Evolutionary conservation across 768 basidiomycete species (phyloP).

Genomic region (Cystoderma amianthinum): DNA sequence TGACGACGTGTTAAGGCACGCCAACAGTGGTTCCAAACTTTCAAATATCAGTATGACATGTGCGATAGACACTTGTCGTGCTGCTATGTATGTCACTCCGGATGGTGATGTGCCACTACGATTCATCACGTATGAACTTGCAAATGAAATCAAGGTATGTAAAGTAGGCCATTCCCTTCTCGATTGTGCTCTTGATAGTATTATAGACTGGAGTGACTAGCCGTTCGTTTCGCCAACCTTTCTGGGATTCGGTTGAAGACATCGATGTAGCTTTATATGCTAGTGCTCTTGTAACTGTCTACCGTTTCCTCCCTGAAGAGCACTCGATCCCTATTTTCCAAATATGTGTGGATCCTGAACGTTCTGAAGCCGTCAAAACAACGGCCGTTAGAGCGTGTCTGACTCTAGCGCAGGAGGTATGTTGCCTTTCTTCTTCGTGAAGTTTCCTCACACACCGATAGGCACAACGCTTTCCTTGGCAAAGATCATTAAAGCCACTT

Average conservation of each 20-base stretch:
- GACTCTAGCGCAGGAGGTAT: conserved; percentile 61
- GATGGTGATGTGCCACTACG: conserved; percentile 58
- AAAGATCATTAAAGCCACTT: conserved; percentile 44
- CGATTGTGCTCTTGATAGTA: neutral
- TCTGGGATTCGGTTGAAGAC: conserved; percentile 67
- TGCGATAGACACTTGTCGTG: conserved; percentile 72
- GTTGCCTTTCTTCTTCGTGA: conserved; percentile 6
- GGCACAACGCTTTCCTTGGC: conserved; percentile 50
- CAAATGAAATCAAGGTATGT: conserved; percentile 72
- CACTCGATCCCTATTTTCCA: conserved; percentile 57
- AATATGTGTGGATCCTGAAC: conserved; percentile 65
- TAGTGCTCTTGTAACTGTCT: conserved; percentile 68
- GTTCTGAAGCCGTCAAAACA: conserved; percentile 77
- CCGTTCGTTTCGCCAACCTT: conserved; percentile 38
- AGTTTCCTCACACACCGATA: conserved; percentile 13
- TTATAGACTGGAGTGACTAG: neutral
- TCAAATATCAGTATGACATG: conserved; percentile 66
- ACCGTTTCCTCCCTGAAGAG: conserved; percentile 58
- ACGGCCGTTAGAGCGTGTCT: conserved; percentile 69
- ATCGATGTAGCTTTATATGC: conserved; percentile 74
- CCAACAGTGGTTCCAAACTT: conserved; percentile 46
- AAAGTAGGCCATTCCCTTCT: neutral
- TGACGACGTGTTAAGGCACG: conserved; percentile 55
- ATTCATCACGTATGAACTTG: conserved; percentile 62
- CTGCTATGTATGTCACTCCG: conserved; percentile 45